These are phyloP conservation scores for Phytophthora pseudosyringae DNA, from an alignment of 352 stramenopile genomes.

Conservation along the genomic window DNA sequence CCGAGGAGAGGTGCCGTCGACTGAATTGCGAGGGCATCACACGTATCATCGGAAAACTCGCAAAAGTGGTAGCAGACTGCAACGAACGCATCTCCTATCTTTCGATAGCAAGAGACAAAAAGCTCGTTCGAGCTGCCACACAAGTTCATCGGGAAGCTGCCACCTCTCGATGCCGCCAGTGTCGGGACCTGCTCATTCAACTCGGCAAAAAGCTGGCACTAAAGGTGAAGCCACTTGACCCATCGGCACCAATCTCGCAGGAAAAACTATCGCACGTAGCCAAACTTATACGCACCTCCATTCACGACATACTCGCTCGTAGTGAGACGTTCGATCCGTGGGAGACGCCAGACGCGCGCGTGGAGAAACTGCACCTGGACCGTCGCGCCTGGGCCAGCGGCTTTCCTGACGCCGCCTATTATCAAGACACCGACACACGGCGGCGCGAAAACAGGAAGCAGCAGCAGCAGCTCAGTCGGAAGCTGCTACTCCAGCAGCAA, in stretches of 20 bases:
- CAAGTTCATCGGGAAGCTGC: constrained; percentile 37
- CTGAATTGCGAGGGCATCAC: constrained; percentile 5
- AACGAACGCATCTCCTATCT: constrained; percentile 45
- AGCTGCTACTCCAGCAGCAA: constrained; percentile 30
- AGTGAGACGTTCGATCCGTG: constrained; percentile 45
- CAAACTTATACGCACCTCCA: constrained; percentile 24
- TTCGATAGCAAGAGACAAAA: constrained; percentile 15
- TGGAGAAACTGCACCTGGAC: constrained; percentile 48
- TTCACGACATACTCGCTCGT: constrained; percentile 32
- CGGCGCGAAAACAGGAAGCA: constrained; percentile 32
- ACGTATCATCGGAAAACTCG: constrained; percentile 21
- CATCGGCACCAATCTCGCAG: constrained; percentile 8
- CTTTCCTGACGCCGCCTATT: constrained; percentile 59
- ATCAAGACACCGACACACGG: constrained; percentile 36
- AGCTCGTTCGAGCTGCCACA: constrained; percentile 7
- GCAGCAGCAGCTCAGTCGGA: constrained; percentile 39
- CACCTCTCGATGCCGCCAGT: constrained; percentile 44
- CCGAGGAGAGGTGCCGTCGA: constrained; percentile 3
- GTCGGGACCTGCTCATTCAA: constrained; percentile 51
- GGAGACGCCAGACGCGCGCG: constrained; percentile 52
- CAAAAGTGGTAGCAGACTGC: constrained; percentile 40
- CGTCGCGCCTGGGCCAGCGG: constrained; percentile 51
- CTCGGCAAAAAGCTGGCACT: constrained; percentile 50
- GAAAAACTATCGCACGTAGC: constrained; percentile 14
- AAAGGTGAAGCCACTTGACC: constrained; percentile 17